Evolutionary conservation across 177 flowering plant species (phyloP).

Genomic region (Vitis hybrid): DNA sequence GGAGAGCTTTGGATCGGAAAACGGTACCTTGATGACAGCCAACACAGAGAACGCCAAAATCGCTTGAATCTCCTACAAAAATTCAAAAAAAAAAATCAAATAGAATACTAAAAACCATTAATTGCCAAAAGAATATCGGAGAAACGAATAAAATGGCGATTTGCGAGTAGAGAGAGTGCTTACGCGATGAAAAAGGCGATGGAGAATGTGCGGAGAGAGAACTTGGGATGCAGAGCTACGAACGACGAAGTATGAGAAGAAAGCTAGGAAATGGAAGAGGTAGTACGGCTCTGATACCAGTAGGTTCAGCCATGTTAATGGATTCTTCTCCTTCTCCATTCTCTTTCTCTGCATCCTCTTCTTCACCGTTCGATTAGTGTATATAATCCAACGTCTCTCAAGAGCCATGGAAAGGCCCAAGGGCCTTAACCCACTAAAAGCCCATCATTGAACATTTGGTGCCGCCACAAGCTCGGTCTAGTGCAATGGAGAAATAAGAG

Average conservation of each 20-base stretch:
- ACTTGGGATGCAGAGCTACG: slow-evolving; percentile 52
- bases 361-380: background rate
- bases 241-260: slow-evolving; percentile 78
- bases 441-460: no score
- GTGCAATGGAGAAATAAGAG: no score
- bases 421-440: no score
- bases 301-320: slow-evolving; percentile 44
- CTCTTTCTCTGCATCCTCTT: slow-evolving; percentile 1
- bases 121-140: background rate
- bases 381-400: no score
- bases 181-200: slow-evolving; percentile 68
- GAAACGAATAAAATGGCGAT: background rate
- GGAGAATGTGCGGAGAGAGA: slow-evolving; percentile 47
- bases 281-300: slow-evolving; percentile 77
- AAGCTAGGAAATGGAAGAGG: slow-evolving; percentile 57
- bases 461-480: no score
- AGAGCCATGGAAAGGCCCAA: no score
- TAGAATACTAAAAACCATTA: background rate
- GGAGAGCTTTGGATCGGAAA: background rate
- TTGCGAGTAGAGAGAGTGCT: slow-evolving; percentile 3
- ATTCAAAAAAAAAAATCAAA: background rate
- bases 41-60: slow-evolving; percentile 50
- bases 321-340: slow-evolving; percentile 27
- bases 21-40: slow-evolving; percentile 58
- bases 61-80: slow-evolving; percentile 80